Evolutionary conservation across 1,284 basidiomycete species (phyloP).

Genomic region (Puccinia sorghi): DNA sequence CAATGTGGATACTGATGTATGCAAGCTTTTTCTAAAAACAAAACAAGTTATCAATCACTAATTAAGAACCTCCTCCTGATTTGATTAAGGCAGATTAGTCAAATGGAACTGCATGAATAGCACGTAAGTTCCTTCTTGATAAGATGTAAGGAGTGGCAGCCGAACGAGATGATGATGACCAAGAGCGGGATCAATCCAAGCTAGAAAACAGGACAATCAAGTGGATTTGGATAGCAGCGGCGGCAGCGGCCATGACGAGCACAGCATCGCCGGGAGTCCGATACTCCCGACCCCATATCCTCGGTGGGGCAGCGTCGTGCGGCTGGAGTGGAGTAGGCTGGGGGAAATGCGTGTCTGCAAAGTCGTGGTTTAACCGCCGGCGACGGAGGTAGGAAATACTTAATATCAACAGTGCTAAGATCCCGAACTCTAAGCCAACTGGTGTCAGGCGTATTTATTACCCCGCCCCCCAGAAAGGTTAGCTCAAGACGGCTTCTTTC

Average conservation of each 20-base stretch:
- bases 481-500: neutral
- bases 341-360: constrained; percentile 18
- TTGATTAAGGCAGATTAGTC: no score
- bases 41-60: no score
- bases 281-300: constrained; percentile 38
- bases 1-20: no score
- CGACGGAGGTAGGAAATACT: constrained; percentile 22
- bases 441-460: neutral
- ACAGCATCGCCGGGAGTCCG: constrained; percentile 26
- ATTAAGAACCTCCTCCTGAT: no score
- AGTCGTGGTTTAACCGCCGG: constrained; percentile 29
- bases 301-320: neutral
- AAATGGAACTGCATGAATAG: no score
- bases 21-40: no score
- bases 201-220: constrained; percentile 1
- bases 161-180: neutral
- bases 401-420: constrained; percentile 5
- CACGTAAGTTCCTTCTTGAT: no score
- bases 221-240: constrained; percentile 27
- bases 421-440: constrained; percentile 30
- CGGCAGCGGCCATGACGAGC: constrained; percentile 9
- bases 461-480: no score
- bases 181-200: neutral
- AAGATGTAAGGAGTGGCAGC: neutral
- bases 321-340: no score